A percentile compares a stretch with the other conserved stretches of the same genome.
Evolutionary conservation across 352 stramenopile species (phyloP).

Genomic region (Globisporangium cystogenes): DNA sequence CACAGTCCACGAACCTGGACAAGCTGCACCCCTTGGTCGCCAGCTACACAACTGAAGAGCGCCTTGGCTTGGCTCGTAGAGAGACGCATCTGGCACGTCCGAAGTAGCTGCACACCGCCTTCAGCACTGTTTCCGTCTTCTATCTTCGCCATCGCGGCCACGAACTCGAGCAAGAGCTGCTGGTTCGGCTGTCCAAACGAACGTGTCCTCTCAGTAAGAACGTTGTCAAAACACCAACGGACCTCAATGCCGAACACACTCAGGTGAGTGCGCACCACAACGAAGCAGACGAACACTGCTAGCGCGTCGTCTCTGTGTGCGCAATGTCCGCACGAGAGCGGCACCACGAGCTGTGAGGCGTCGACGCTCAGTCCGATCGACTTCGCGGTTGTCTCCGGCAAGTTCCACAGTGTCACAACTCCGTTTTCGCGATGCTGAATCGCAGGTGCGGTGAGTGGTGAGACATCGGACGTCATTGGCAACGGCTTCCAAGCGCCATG

Average conservation of each 20-base stretch:
- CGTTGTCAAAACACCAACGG: too few species aligned
- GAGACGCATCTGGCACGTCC: constrained; percentile 48
- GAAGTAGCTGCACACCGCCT: constrained; percentile 27
- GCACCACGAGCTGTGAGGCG: constrained; percentile 38
- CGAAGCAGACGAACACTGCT: constrained; percentile 39
- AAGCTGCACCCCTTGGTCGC: constrained; percentile 8
- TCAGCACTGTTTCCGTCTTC: constrained; percentile 2
- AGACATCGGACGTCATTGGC: constrained; percentile 18
- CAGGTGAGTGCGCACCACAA: constrained; percentile 17
- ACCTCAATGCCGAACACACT: too few species aligned
- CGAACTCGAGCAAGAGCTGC: constrained; percentile 43
- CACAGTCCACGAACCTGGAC: not conserved
- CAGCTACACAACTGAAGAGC: constrained; percentile 19
- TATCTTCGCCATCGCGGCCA: constrained; percentile 19
- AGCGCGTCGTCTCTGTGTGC: constrained; percentile 20
- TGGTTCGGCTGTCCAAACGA: constrained; percentile 28
- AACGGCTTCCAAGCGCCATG: constrained; percentile 45
- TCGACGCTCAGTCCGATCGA: constrained; percentile 38
- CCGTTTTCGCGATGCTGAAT: constrained; percentile 22
- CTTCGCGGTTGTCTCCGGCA: constrained; percentile 35
- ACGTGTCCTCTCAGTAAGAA: too few species aligned
- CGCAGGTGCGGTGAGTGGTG: constrained; percentile 21
- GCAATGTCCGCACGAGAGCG: constrained; percentile 33
- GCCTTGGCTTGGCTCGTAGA: constrained; percentile 24
- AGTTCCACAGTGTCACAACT: constrained; percentile 33